Percentiles rank a stretch among this genome's conserved stretches.
These are phyloP conservation scores for Lactuca sativa DNA, from an alignment of 129 eudicot species.

Conservation along the genomic window DNA sequence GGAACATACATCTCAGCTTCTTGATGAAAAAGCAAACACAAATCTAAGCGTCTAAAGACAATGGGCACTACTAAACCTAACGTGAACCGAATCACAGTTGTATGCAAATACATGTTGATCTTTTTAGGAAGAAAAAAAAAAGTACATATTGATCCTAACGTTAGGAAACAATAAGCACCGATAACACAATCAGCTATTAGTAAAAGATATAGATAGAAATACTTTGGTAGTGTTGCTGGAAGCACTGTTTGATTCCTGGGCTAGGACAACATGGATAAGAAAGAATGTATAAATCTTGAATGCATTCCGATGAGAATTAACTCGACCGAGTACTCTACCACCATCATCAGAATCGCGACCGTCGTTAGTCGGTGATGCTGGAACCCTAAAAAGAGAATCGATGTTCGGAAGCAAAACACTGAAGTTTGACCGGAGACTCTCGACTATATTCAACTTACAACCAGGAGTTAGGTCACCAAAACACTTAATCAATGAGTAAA, in stretches of 20 bases:
- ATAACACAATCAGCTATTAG: conserved; percentile 12
- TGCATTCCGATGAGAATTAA: conserved; percentile 80
- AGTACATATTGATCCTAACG: background rate
- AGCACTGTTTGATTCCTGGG: conserved; percentile 51
- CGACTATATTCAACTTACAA: conserved; percentile 74
- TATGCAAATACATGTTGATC: background rate
- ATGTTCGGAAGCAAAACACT: conserved; percentile 90
- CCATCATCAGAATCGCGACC: conserved; percentile 31
- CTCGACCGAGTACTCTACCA: conserved; percentile 36
- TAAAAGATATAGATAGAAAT: conserved; percentile 9
- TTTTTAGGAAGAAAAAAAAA: background rate
- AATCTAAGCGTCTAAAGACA: background rate
- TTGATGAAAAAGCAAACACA: background rate
- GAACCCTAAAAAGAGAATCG: conserved; percentile 63
- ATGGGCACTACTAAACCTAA: background rate
- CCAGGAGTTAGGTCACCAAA: conserved; percentile 46
- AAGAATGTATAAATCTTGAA: conserved; percentile 81
- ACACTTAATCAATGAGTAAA: conserved; percentile 61
- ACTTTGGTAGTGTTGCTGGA: conserved; percentile 44
- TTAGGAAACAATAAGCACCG: background rate
- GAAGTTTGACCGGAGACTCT: conserved; percentile 78
- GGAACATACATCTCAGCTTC: background rate
- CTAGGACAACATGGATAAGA: conserved; percentile 61
- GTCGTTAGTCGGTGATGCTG: conserved; percentile 25
- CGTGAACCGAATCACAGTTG: background rate